phyloP scores from a whole-genome alignment of 495 filamentous ascomycete species.

The Neurospora pannonica region DNA sequence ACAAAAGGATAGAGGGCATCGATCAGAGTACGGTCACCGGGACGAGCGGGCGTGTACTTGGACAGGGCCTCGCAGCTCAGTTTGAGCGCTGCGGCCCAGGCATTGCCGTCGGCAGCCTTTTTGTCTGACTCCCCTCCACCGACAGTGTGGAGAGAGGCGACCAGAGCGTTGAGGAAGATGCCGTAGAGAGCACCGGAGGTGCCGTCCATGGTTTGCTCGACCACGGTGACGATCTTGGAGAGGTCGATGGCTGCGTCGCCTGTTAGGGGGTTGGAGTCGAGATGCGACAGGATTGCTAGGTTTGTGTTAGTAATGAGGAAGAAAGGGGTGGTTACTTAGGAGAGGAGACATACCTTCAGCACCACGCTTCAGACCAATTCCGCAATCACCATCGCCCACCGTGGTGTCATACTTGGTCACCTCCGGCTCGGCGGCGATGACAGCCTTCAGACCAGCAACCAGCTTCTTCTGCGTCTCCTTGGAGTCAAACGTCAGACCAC shows the following conservation, averaged over 20 bases:
- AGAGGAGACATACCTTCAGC: conserved; percentile 56
- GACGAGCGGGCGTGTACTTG: conserved; percentile 81
- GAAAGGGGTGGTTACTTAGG: neutral
- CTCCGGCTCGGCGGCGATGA: conserved; percentile 72
- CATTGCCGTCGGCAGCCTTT: conserved; percentile 22
- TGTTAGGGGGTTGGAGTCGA: conserved; percentile 45
- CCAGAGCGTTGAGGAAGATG: conserved; percentile 90
- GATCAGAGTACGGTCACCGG: conserved; percentile 82
- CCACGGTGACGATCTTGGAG: conserved; percentile 63
- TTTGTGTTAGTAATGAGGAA: conserved; percentile 4
- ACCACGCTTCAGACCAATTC: conserved; percentile 78
- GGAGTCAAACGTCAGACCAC: conserved; percentile 53
- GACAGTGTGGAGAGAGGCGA: conserved; percentile 54
- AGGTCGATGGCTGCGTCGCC: conserved; percentile 67
- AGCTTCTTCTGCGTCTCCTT: conserved; percentile 49
- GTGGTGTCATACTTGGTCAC: conserved; percentile 86
- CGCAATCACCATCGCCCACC: conserved; percentile 94
- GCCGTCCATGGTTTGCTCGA: conserved; percentile 92
- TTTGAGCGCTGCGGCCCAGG: conserved; percentile 67
- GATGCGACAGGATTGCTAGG: conserved; percentile 56
- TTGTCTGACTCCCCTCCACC: conserved; percentile 19
- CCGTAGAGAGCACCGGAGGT: conserved; percentile 92
- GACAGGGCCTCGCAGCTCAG: conserved; percentile 60
- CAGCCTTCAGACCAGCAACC: conserved; percentile 52
- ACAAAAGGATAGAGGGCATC: conserved; percentile 88